Evolutionary conservation across 768 basidiomycete genomes (phyloP).

Genomic region (Pisolithus marmoratus): DNA sequence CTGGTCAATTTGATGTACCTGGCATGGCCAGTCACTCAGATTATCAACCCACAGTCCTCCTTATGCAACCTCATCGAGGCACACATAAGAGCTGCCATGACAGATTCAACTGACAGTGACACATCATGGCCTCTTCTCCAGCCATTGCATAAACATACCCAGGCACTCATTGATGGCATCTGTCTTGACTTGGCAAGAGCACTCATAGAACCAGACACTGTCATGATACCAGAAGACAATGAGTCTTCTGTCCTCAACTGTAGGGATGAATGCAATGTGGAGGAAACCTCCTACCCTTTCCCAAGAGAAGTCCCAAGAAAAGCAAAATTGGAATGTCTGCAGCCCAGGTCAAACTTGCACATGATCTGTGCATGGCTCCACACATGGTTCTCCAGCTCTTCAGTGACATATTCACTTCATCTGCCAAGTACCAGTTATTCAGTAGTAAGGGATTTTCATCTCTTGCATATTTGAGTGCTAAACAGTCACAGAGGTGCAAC

Average conservation of each 20-base stretch:
- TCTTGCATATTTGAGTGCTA: conserved; percentile 5
- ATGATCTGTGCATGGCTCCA: conserved; percentile 70
- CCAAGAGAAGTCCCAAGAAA: conserved; percentile 53
- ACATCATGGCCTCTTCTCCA: conserved; percentile 69
- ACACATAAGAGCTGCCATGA: conserved; percentile 50
- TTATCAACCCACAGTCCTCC: conserved; percentile 44
- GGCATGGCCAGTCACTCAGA: conserved; percentile 53
- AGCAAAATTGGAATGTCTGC: conserved; percentile 69
- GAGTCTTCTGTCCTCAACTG: conserved; percentile 16
- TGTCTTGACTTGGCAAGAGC: conserved; percentile 64
- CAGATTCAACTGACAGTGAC: conserved; percentile 44
- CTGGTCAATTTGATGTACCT: conserved; percentile 61
- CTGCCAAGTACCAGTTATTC: conserved; percentile 56
- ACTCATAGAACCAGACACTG: conserved; percentile 47
- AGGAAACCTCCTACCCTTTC: conserved; percentile 53
- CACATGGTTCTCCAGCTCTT: conserved; percentile 69
- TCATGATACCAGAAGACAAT: conserved; percentile 17
- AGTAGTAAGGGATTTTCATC: conserved; percentile 40
- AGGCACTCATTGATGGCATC: conserved; percentile 49
- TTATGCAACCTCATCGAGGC: conserved; percentile 64
- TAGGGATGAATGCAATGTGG: conserved; percentile 19
- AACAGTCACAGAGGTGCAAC: conserved; percentile 44
- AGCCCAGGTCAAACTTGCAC: conserved; percentile 71
- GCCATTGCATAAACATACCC: conserved; percentile 53
- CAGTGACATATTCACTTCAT: conserved; percentile 51